Evolutionary conservation across 1,139 yeast genomes (phyloP), one percentile per base, ranked within the genome.

Genomic region (Saccharomyces hybrid): DNA sequence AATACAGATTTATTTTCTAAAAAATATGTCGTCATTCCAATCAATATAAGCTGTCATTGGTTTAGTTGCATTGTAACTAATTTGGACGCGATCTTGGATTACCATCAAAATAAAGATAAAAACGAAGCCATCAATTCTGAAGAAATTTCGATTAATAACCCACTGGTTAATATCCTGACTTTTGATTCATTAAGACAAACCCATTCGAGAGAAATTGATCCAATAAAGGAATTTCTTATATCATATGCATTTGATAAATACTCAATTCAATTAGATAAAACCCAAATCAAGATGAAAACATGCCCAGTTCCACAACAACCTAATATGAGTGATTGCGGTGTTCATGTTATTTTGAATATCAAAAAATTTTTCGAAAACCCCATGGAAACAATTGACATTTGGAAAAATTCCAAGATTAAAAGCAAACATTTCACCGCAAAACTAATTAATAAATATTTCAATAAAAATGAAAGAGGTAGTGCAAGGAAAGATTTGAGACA

Each of bases 251-350:
- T 76, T 57, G 93, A 86, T 47, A 83, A 81, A 62, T 78, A 81
- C 60, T 72, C 72, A 0, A 62, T 86, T 2, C 75, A 73, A 0
- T 64, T 88, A 6, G 71, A 73, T 14, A 75, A 75, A n/a, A 70
- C 72, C 4, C 77, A 75, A 50, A 72, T 79, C 34, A 67, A 68
- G 49, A 68, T 74, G 53, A 71, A 75, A 54, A 73, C 76, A 3
- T 86, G 87, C 4, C 67, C 73, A 29, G 95, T 90, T 0, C 96
- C 97, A 0, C 83, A 79, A 58, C 99, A 95, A 66, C 83, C 83
- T 51, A 95, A 95, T 67, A 84, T 84, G 71, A 88, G 91, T 65
- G 99, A 95, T 68, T 95, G 99, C 73, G 99, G 99, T 1, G 82
- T 95, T 24, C 97, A 88, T 72, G 87, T 93, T 4, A 84, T 95